Conservation (phyloP, 768 basidiomycete species). For the Serpula lacrymans region DNA sequence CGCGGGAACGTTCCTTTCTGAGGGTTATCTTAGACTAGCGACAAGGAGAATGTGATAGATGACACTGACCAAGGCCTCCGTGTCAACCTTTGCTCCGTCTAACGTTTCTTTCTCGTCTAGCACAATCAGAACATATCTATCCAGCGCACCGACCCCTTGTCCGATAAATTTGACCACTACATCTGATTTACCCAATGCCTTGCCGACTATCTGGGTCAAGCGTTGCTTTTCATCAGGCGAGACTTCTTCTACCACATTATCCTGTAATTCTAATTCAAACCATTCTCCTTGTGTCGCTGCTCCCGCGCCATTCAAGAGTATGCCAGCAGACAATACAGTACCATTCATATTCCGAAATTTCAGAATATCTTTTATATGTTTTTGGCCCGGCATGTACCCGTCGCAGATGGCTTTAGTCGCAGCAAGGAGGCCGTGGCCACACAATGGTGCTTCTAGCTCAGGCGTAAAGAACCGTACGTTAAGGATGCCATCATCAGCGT, state of each 20-base stretch:
- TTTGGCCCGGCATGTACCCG: constrained; percentile 15
- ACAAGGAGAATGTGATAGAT: neutral
- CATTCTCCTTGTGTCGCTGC: constrained; percentile 9
- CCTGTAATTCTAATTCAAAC: constrained; percentile 37
- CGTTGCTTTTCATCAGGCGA: constrained; percentile 26
- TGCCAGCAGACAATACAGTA: constrained; percentile 20
- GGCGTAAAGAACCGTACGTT: constrained; percentile 38
- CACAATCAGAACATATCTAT: constrained; percentile 38
- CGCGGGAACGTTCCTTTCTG: constrained; percentile 4
- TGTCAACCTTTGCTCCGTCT: constrained; percentile 27
- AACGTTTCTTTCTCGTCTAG: constrained; percentile 38
- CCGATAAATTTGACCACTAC: constrained; percentile 36
- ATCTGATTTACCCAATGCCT: constrained; percentile 34
- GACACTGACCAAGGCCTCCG: constrained; percentile 29
- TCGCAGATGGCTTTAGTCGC: constrained; percentile 36
- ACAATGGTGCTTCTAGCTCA: constrained; percentile 30
- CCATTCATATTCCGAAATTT: constrained; percentile 27
- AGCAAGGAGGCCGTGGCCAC: constrained; percentile 45
- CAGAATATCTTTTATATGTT: constrained; percentile 19
- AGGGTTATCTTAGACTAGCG: constrained; percentile 26
- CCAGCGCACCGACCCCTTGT: constrained; percentile 31
- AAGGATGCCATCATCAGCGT: constrained; percentile 24
- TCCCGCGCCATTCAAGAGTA: neutral
- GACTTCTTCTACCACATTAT: constrained; percentile 20
- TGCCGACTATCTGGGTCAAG: constrained; percentile 27